Conservation (phyloP, 176 grass and related monocot genomes). For the Hsuehochloa calcarea region DNA sequence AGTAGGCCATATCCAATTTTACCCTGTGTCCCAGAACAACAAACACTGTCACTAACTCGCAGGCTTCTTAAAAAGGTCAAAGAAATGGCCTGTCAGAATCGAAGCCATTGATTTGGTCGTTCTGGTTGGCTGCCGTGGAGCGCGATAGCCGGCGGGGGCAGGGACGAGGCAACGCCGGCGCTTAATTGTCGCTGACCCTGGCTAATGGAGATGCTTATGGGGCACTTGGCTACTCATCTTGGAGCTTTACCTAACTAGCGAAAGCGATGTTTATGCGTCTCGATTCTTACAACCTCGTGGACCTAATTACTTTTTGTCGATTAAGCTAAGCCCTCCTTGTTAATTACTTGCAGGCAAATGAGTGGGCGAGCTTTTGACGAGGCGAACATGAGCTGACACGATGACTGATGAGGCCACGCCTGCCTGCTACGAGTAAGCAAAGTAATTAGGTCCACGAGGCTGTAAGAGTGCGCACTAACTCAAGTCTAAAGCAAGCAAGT, state of each 20-base stretch:
- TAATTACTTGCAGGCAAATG: background rate
- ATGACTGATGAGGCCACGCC: background rate
- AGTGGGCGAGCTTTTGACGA: conserved; percentile 22
- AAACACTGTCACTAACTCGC: background rate
- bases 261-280: background rate
- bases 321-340: background rate
- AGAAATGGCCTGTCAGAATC: background rate
- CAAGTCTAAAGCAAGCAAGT: background rate
- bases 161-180: too few species aligned
- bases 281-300: background rate
- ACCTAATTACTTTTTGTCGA: background rate
- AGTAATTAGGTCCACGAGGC: too few species aligned
- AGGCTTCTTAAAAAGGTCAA: background rate
- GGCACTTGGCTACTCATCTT: background rate
- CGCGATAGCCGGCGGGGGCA: too few species aligned
- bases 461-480: too few species aligned
- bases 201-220: background rate
- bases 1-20: conserved; percentile 31
- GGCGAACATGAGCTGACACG: background rate
- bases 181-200: background rate
- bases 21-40: background rate
- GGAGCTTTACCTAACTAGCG: conserved; percentile 15
- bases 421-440: background rate
- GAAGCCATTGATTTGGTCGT: conserved; percentile 23
- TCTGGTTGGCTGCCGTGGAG: conserved; percentile 32